phyloP scores from a whole-genome alignment of 352 stramenopile species.

The Phytopythium cucurbitacearum region DNA sequence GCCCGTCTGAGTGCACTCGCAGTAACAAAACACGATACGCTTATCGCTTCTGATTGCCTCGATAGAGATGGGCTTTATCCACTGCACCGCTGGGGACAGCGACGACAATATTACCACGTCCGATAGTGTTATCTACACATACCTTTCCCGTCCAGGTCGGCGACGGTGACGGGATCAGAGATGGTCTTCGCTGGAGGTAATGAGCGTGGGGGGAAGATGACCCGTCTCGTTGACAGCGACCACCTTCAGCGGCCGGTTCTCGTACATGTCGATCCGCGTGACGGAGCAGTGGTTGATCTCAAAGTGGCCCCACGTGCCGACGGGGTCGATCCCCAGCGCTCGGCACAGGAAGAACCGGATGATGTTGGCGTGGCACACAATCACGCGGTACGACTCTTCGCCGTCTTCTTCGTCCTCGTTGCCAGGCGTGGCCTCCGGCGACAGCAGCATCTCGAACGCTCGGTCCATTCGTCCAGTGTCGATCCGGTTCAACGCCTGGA shows the following conservation, averaged over 20 bases:
- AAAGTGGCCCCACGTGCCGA: conserved; percentile 71
- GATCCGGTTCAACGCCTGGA: conserved; percentile 28
- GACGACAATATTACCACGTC: neutral
- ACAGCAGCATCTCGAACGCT: conserved; percentile 53
- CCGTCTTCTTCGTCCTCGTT: conserved; percentile 29
- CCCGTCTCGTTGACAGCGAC: conserved; percentile 78
- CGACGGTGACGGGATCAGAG: conserved; percentile 24
- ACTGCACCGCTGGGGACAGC: no score
- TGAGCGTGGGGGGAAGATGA: conserved; percentile 68
- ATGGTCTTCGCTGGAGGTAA: conserved; percentile 84
- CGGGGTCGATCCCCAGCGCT: conserved; percentile 51
- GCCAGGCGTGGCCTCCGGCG: conserved; percentile 8
- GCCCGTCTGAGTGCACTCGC: conserved; percentile 13
- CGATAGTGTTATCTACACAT: neutral
- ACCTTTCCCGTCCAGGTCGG: neutral
- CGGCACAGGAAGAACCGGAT: conserved; percentile 83
- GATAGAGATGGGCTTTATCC: no score
- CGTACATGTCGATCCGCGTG: conserved; percentile 70
- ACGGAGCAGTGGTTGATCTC: conserved; percentile 86
- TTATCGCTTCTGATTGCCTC: neutral
- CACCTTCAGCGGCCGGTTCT: conserved; percentile 65
- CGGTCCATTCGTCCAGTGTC: conserved; percentile 61
- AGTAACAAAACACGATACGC: neutral
- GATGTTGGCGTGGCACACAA: conserved; percentile 82
- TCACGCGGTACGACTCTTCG: conserved; percentile 59